phyloP scores from a whole-genome alignment of 345 rosid species.

The Sisymbrium irio region DNA sequence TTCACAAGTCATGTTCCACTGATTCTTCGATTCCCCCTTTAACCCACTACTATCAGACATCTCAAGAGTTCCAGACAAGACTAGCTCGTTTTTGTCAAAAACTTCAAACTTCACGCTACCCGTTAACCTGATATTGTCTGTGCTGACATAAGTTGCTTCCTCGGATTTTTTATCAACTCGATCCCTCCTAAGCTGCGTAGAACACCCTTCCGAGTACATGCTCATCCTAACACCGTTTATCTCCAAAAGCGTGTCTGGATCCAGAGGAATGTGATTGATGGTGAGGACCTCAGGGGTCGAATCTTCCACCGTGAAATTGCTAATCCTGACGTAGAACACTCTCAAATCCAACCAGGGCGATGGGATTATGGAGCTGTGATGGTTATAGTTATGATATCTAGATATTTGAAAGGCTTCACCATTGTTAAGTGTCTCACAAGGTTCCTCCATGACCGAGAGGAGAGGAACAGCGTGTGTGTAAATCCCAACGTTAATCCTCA shows the following conservation, averaged over 20 bases:
- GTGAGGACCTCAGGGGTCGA: slow-evolving; percentile 63
- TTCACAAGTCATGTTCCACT: slow-evolving; percentile 79
- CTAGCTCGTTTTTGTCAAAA: slow-evolving; percentile 49
- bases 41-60: slow-evolving; percentile 46
- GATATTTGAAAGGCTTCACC: slow-evolving; percentile 35
- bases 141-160: slow-evolving; percentile 78
- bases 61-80: slow-evolving; percentile 69
- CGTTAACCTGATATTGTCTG: slow-evolving; percentile 67
- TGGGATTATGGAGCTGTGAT: slow-evolving; percentile 34
- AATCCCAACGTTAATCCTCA: slow-evolving; percentile 6
- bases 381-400: slow-evolving; percentile 40
- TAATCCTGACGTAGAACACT: slow-evolving; percentile 81
- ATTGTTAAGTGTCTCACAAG: slow-evolving; percentile 40
- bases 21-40: slow-evolving; percentile 41
- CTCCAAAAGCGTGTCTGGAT: slow-evolving; percentile 68
- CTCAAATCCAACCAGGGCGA: slow-evolving; percentile 77
- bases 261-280: slow-evolving; percentile 66
- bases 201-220: slow-evolving; percentile 54
- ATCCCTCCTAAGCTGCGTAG: slow-evolving; percentile 71
- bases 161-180: slow-evolving; percentile 71
- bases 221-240: slow-evolving; percentile 66
- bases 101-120: slow-evolving; percentile 81
- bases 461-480: slow-evolving; percentile 5
- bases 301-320: slow-evolving; percentile 59
- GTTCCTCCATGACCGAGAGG: slow-evolving; percentile 50